phyloP scores from a whole-genome alignment of 306 rosid genomes.

The Vigna trinervia region DNA sequence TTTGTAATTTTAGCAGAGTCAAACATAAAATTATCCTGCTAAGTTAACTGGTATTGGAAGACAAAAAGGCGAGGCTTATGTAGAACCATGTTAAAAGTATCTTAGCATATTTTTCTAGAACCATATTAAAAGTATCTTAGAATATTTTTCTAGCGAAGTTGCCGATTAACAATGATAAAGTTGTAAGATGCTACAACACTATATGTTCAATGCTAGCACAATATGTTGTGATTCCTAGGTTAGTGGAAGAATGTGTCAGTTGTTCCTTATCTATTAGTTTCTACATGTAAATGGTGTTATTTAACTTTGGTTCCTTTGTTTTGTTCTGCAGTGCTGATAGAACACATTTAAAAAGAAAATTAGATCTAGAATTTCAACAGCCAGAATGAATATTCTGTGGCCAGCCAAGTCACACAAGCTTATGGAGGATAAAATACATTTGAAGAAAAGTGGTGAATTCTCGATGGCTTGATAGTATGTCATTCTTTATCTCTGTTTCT shows the following conservation, averaged over 20 bases:
- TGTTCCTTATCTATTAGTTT: constrained; percentile 25
- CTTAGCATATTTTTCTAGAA: neutral
- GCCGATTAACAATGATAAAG: neutral
- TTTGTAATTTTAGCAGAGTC: constrained; percentile 22
- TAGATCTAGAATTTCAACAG: constrained; percentile 82
- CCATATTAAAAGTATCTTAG: neutral
- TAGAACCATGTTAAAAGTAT: constrained; percentile 1
- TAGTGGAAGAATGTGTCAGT: constrained; percentile 13
- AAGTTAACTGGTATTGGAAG: neutral
- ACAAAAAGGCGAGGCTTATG: neutral
- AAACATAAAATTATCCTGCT: neutral
- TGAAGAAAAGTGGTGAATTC: constrained; percentile 39
- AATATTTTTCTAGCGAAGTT: neutral
- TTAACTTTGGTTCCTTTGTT: constrained; percentile 24
- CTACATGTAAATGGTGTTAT: constrained; percentile 16
- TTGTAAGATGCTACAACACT: constrained; percentile 10
- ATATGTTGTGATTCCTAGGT: constrained; percentile 12
- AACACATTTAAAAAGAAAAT: constrained; percentile 80
- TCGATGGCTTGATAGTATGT: constrained; percentile 34
- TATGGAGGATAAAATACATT: neutral
- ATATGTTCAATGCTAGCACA: neutral
- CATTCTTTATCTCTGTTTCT: constrained; percentile 21
- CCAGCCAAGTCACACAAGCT: neutral
- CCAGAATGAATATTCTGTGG: constrained; percentile 56
- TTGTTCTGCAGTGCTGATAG: constrained; percentile 76